A percentile compares a stretch with the other conserved stretches of the same genome.
phyloP scores from a whole-genome alignment of 208 protist species.

The Leishmania tarentolae region DNA sequence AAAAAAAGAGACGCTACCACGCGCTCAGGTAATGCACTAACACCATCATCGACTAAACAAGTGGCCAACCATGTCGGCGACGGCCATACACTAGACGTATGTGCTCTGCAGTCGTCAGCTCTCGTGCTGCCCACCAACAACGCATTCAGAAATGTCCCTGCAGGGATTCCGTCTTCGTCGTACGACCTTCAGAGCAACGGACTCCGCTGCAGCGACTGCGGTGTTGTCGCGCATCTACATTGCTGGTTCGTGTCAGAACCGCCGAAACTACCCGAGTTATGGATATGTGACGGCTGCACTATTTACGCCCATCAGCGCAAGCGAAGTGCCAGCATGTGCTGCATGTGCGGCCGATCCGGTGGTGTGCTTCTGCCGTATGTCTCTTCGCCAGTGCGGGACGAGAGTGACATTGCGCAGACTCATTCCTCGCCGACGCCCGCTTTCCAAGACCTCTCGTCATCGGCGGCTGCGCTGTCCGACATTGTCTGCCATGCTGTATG shows the following conservation, averaged over 20 bases:
- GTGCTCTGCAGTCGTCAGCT: background rate
- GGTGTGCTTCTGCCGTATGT: slow-evolving; percentile 66
- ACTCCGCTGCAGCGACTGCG: slow-evolving; percentile 54
- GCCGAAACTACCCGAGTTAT: slow-evolving; percentile 39
- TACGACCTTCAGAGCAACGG: slow-evolving; percentile 29
- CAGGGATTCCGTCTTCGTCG: background rate
- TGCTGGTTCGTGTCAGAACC: slow-evolving; percentile 64
- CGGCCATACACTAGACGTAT: background rate
- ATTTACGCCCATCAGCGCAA: slow-evolving; percentile 32
- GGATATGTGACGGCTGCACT: slow-evolving; percentile 68
- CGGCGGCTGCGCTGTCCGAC: slow-evolving; percentile 20
- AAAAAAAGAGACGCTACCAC: background rate
- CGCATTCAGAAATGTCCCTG: background rate
- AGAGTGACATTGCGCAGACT: background rate
- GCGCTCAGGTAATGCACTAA: background rate
- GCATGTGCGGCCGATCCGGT: slow-evolving; percentile 55
- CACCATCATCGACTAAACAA: background rate
- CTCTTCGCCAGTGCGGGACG: slow-evolving; percentile 17
- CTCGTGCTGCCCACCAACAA: background rate
- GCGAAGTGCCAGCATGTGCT: slow-evolving; percentile 36
- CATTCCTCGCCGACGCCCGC: background rate
- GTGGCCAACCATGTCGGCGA: background rate
- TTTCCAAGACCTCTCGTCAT: background rate
- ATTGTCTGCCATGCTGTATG: slow-evolving; percentile 67
- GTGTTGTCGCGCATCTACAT: slow-evolving; percentile 48